phyloP scores from a whole-genome alignment of 2,329 filamentous ascomycete genomes.

The Leptosphaerulina australis region DNA sequence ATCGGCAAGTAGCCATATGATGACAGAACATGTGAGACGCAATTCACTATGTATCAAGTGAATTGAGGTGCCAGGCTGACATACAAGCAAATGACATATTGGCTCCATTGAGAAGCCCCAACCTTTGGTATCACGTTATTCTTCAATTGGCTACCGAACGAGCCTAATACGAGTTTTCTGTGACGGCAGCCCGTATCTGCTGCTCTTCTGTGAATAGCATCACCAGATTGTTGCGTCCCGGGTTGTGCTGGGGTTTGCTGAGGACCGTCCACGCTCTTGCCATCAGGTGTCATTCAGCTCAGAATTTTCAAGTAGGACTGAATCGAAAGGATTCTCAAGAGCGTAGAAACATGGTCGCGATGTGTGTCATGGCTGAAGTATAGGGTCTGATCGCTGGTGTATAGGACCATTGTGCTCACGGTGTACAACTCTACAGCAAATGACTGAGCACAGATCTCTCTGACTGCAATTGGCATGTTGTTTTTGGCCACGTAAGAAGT shows the following conservation, averaged over 20 bases:
- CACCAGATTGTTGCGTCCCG: conserved; percentile 52
- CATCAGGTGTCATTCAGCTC: conserved; percentile 60
- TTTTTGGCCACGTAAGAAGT: conserved; percentile 51
- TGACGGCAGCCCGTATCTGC: conserved; percentile 54
- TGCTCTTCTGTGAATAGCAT: conserved; percentile 56
- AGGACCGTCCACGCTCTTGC: conserved; percentile 59
- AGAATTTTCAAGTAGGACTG: conserved; percentile 61
- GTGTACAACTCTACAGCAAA: conserved; percentile 54
- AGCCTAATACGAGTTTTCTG: conserved; percentile 52
- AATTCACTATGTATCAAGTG: no score
- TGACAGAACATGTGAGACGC: no score
- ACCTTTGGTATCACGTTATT: conserved; percentile 57
- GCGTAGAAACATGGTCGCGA: conserved; percentile 58
- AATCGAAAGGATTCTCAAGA: conserved; percentile 57
- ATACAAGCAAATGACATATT: conserved; percentile 58
- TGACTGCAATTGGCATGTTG: conserved; percentile 52
- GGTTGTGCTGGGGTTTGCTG: conserved; percentile 60
- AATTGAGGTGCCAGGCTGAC: no score
- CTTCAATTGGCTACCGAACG: conserved; percentile 58
- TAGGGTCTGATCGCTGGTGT: conserved; percentile 59
- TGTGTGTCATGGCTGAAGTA: conserved; percentile 61
- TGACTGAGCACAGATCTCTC: conserved; percentile 55
- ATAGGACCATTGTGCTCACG: conserved; percentile 55
- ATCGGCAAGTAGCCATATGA: no score
- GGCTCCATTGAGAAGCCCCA: conserved; percentile 49